phyloP scores from a whole-genome alignment of 768 basidiomycete species.

The Mycena rosella region DNA sequence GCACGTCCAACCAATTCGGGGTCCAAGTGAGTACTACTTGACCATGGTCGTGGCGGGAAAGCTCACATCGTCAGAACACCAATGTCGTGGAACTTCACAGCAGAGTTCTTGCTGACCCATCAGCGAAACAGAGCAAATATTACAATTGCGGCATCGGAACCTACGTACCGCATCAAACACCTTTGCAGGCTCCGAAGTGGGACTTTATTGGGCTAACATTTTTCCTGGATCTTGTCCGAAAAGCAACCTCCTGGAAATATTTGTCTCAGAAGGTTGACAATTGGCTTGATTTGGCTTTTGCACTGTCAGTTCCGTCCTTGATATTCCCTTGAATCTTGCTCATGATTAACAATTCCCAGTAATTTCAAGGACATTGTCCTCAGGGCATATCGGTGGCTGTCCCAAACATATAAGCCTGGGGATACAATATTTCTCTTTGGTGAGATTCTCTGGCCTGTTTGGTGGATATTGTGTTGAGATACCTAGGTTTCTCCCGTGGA shows the following conservation, averaged over 20 bases:
- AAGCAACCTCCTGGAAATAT: slow-evolving; percentile 32
- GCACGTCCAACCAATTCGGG: slow-evolving; percentile 56
- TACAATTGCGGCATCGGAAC: too few species aligned
- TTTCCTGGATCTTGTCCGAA: too few species aligned
- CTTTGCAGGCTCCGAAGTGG: too few species aligned
- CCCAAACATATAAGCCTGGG: too few species aligned
- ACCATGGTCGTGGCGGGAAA: not conserved
- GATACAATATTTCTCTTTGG: slow-evolving; percentile 2
- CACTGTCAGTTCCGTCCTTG: not conserved
- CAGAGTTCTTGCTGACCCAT: slow-evolving; percentile 31
- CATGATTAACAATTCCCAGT: not conserved
- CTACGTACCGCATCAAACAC: slow-evolving; percentile 41
- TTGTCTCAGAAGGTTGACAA: not conserved
- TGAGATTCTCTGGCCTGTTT: not conserved
- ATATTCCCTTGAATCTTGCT: too few species aligned
- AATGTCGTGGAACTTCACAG: slow-evolving; percentile 49
- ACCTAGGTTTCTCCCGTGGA: slow-evolving; percentile 5
- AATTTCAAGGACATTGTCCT: too few species aligned
- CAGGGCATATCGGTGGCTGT: too few species aligned
- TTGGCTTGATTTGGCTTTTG: not conserved
- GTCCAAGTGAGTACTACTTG: slow-evolving; percentile 39
- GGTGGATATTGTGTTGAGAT: not conserved
- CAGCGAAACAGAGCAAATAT: slow-evolving; percentile 42
- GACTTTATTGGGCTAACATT: too few species aligned
- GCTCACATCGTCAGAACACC: slow-evolving; percentile 47